phyloP scores from a whole-genome alignment of 1,284 basidiomycete species.

The Ceratobasidium sp. region DNA sequence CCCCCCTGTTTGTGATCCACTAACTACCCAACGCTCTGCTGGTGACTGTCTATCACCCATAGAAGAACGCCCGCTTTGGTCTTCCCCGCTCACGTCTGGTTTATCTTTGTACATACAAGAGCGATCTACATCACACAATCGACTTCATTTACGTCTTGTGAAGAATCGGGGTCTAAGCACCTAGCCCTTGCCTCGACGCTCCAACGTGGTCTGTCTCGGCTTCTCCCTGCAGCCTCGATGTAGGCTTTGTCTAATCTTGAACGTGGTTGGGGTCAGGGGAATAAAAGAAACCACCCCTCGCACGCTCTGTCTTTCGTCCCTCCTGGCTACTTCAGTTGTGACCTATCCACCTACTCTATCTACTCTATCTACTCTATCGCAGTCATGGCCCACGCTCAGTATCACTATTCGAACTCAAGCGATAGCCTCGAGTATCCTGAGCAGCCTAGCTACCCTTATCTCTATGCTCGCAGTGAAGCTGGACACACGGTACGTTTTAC shows the following conservation, averaged over 20 bases:
- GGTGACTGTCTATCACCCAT: background rate
- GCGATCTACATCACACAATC: slow-evolving; percentile 7
- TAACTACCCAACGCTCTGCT: background rate
- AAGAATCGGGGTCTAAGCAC: slow-evolving; percentile 16
- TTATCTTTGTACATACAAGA: slow-evolving; percentile 18
- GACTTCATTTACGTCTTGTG: slow-evolving; percentile 25
- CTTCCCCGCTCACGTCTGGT: slow-evolving; percentile 4
- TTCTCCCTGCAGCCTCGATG: slow-evolving; percentile 30
- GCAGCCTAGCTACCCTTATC: slow-evolving; percentile 30
- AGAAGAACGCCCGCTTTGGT: background rate
- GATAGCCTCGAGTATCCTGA: slow-evolving; percentile 23
- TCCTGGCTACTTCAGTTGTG: background rate
- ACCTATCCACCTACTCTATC: background rate
- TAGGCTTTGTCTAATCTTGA: slow-evolving; percentile 37
- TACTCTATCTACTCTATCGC: background rate
- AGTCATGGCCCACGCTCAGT: slow-evolving; percentile 15
- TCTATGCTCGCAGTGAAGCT: slow-evolving; percentile 18
- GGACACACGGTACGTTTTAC: slow-evolving; percentile 31
- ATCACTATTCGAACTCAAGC: background rate
- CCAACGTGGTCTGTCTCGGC: slow-evolving; percentile 38
- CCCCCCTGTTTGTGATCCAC: background rate
- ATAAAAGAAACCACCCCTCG: slow-evolving; percentile 21
- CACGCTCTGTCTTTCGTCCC: background rate
- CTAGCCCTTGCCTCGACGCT: slow-evolving; percentile 36
- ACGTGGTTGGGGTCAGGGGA: slow-evolving; percentile 8